Percentiles rank a stretch among this genome's conserved stretches.
Evolutionary conservation across 306 rosid species (phyloP).

Genomic region (Leucaena leucocephala): DNA sequence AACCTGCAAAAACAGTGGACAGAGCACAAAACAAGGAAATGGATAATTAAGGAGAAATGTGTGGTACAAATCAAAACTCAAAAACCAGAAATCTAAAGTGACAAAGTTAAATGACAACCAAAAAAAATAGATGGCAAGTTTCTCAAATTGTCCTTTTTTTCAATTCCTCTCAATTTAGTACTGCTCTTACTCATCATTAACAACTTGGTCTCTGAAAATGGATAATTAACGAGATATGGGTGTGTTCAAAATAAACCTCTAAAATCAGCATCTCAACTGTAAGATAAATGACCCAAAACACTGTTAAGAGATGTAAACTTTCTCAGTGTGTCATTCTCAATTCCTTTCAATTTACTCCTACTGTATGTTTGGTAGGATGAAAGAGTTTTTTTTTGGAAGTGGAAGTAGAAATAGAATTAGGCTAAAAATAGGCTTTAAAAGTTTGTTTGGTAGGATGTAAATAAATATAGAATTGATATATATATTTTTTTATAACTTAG

Average conservation of each 20-base stretch:
- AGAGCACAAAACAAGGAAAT: background rate
- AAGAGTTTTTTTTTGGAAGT: too few relatives aligned
- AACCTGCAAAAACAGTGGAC: constrained; percentile 53
- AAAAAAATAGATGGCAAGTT: background rate
- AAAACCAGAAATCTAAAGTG: background rate
- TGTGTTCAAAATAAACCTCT: background rate
- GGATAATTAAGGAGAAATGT: background rate
- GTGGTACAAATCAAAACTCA: background rate
- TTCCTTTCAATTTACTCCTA: background rate
- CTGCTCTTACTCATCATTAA: background rate
- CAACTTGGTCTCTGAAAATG: background rate
- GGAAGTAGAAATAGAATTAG: too few relatives aligned
- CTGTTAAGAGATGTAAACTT: background rate
- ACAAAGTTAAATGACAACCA: background rate
- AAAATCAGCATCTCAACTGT: background rate
- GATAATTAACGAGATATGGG: background rate
- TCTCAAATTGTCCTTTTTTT: background rate
- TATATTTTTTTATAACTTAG: too few relatives aligned
- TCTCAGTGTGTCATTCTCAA: background rate
- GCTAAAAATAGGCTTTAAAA: too few relatives aligned
- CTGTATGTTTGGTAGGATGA: too few relatives aligned
- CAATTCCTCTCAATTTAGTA: background rate
- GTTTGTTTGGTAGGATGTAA: too few relatives aligned
- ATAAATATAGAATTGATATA: too few relatives aligned
- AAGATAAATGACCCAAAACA: background rate